Conservation (phyloP, 2,329 filamentous ascomycete species). For the Parafenestella ontariensis region DNA sequence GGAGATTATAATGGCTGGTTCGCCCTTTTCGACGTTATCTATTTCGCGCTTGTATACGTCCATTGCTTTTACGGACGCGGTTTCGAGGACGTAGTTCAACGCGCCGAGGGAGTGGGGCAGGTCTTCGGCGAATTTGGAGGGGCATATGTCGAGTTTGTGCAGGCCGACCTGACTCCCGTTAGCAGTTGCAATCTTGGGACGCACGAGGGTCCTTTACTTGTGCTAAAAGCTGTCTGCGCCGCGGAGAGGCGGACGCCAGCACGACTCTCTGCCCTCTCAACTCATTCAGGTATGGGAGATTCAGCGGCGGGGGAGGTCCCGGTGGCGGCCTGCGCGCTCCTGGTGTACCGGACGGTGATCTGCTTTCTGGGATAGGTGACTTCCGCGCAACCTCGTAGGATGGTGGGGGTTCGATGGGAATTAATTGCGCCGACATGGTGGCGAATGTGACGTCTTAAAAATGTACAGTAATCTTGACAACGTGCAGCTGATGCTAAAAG, state of each 20-base stretch:
- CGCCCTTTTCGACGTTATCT: conserved; percentile 63
- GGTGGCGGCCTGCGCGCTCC: conserved; percentile 23
- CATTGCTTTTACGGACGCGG: conserved; percentile 82
- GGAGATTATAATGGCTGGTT: conserved; percentile 84
- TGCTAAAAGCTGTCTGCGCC: conserved; percentile 80
- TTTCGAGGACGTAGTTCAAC: conserved; percentile 89
- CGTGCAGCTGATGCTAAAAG: neutral
- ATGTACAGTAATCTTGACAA: neutral
- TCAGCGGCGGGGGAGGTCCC: conserved; percentile 68
- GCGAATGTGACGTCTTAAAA: conserved; percentile 1
- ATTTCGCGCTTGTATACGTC: conserved; percentile 71
- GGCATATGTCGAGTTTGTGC: conserved; percentile 79
- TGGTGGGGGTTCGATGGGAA: conserved; percentile 52
- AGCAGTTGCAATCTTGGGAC: conserved; percentile 3
- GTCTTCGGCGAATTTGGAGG: conserved; percentile 84
- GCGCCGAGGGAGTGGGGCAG: conserved; percentile 87
- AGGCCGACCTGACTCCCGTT: conserved; percentile 71
- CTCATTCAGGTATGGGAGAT: conserved; percentile 78
- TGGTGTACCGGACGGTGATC: conserved; percentile 21
- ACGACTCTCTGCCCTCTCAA: conserved; percentile 83
- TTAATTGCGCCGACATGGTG: conserved; percentile 20
- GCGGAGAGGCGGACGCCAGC: conserved; percentile 87
- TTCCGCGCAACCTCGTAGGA: conserved; percentile 51
- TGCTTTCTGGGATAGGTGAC: conserved; percentile 24
- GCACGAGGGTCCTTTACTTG: conserved; percentile 58